These are phyloP conservation scores for Metarhizium rileyi DNA, from an alignment of 2,329 filamentous ascomycete species.

Conservation along the genomic window DNA sequence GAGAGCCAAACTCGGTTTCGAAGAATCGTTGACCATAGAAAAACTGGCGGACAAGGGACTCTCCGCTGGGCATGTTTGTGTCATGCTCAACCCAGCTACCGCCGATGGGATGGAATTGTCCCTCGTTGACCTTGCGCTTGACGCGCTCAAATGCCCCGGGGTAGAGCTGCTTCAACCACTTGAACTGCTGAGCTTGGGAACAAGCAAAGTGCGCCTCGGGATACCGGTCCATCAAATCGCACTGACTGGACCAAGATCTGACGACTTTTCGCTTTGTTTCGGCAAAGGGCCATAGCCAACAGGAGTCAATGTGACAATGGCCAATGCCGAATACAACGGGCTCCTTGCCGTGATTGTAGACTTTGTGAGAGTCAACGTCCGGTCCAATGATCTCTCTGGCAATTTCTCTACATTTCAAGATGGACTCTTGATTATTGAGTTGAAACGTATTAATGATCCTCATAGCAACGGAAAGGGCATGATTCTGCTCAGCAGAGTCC, in stretches of 20 bases:
- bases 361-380: conserved; percentile 69
- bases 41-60: conserved; percentile 89
- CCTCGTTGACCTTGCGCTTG: conserved; percentile 81
- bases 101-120: conserved; percentile 87
- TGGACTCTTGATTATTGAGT: conserved; percentile 65
- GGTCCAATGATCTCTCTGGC: conserved; percentile 75
- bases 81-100: conserved; percentile 99
- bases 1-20: conserved; percentile 80
- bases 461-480: conserved; percentile 74
- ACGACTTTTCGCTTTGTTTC: conserved; percentile 96
- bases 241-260: conserved; percentile 94
- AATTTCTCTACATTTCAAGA: conserved; percentile 71
- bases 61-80: conserved; percentile 92
- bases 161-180: conserved; percentile 89
- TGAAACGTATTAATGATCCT: conserved; percentile 87
- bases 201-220: conserved; percentile 87
- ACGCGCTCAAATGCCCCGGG: conserved; percentile 84
- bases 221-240: conserved; percentile 88
- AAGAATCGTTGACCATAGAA: conserved; percentile 93
- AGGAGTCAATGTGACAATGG: conserved; percentile 96
- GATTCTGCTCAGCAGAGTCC: conserved; percentile 81
- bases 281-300: conserved; percentile 97
- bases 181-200: conserved; percentile 94
- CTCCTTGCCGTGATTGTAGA: conserved; percentile 68
- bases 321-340: conserved; percentile 82